These are phyloP conservation scores for Colletotrichum sublineola DNA, from an alignment of 2,329 filamentous ascomycete genomes.

Conservation along the genomic window DNA sequence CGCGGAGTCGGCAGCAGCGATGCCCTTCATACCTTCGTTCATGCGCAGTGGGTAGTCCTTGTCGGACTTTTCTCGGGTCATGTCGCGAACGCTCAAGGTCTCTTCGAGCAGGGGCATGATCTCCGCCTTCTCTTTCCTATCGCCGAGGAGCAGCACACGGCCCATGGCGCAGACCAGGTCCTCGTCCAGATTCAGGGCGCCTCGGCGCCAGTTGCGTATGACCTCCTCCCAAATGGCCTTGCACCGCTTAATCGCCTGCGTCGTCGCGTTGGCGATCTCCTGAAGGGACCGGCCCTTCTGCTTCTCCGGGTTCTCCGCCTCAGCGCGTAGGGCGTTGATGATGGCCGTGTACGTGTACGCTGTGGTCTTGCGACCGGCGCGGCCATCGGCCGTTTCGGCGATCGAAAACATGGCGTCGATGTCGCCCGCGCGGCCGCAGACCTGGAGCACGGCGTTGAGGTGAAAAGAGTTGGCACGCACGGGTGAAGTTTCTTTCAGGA, in stretches of 20 bases:
- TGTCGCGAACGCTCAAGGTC: slow-evolving; percentile 79
- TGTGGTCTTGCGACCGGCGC: slow-evolving; percentile 71
- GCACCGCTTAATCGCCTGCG: slow-evolving; percentile 72
- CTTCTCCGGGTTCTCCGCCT: slow-evolving; percentile 52
- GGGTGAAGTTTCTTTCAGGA: slow-evolving; percentile 70
- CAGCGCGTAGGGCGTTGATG: slow-evolving; percentile 77
- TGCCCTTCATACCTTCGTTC: slow-evolving; percentile 44
- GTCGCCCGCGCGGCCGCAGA: slow-evolving; percentile 81
- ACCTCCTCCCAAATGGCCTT: slow-evolving; percentile 86
- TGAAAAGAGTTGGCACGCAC: slow-evolving; percentile 84
- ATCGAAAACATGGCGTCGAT: slow-evolving; percentile 86
- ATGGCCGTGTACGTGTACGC: slow-evolving; percentile 84
- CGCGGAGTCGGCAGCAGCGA: slow-evolving; percentile 37
- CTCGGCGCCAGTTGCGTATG: slow-evolving; percentile 79
- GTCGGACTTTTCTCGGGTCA: slow-evolving; percentile 48
- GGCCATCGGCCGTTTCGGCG: slow-evolving; percentile 77
- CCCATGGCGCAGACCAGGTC: slow-evolving; percentile 85
- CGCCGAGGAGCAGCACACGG: slow-evolving; percentile 77
- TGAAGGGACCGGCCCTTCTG: slow-evolving; percentile 47
- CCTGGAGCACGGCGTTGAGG: slow-evolving; percentile 87
- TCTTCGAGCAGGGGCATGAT: slow-evolving; percentile 83
- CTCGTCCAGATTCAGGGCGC: slow-evolving; percentile 80
- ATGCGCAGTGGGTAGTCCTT: slow-evolving; percentile 7
- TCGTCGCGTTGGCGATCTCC: slow-evolving; percentile 52
- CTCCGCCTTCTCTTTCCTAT: slow-evolving; percentile 74